Conservation (phyloP, 345 rosid species). For the Boechera divaricarpa region DNA sequence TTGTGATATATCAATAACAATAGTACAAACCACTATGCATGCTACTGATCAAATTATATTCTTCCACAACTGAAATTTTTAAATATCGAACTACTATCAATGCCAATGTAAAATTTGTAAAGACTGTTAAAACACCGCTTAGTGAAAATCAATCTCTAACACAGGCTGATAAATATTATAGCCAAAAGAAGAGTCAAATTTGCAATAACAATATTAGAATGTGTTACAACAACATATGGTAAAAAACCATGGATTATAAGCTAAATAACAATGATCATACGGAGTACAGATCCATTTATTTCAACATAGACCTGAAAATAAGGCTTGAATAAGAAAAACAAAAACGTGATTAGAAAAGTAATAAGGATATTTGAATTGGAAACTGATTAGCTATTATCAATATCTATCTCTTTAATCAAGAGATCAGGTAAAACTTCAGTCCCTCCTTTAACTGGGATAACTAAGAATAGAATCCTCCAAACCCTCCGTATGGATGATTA, state of each 20-base stretch:
- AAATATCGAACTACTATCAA: not conserved
- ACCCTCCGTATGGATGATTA: constrained; percentile 32
- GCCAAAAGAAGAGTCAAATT: constrained; percentile 2
- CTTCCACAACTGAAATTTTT: too few relatives aligned
- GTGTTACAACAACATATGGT: not conserved
- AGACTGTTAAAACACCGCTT: not conserved
- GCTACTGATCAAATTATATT: not conserved
- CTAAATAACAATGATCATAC: constrained; percentile 2
- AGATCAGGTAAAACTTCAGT: not conserved
- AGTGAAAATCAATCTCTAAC: not conserved
- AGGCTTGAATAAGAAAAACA: not conserved
- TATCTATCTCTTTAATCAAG: constrained; percentile 22
- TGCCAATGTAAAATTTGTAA: not conserved
- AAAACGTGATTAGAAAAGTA: constrained; percentile 24
- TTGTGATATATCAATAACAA: not conserved
- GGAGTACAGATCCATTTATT: constrained; percentile 18
- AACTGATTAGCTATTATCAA: constrained; percentile 27
- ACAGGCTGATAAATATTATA: not conserved
- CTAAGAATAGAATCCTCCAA: constrained; percentile 42
- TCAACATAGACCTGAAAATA: constrained; percentile 17
- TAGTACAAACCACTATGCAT: not conserved
- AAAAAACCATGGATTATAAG: not conserved
- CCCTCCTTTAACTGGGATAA: constrained; percentile 13
- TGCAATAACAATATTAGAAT: not conserved
- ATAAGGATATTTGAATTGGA: constrained; percentile 5